These are phyloP conservation scores for Mariannaea elegans DNA, from an alignment of 2,329 filamentous ascomycete genomes.

Conservation along the genomic window DNA sequence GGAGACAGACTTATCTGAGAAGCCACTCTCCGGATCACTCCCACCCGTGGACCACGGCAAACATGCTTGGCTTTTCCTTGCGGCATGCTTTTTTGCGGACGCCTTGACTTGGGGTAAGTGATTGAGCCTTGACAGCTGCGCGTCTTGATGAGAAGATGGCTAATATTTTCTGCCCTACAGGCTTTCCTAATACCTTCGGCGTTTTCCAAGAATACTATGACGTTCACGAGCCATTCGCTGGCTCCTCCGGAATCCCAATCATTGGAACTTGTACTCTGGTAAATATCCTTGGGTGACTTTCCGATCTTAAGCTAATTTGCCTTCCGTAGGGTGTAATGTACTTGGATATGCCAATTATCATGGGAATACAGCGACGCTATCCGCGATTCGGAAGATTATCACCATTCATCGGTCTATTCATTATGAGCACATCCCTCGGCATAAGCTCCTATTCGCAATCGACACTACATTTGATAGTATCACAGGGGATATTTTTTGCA, in stretches of 20 bases:
- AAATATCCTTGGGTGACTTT: background rate
- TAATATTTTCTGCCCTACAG: background rate
- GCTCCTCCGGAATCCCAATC: background rate
- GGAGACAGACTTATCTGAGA: too few species aligned
- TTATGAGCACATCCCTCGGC: background rate
- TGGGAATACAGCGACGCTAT: background rate
- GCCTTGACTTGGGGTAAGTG: conserved; percentile 11
- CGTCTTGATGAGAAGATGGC: background rate
- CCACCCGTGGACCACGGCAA: conserved; percentile 13
- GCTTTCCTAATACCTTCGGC: conserved; percentile 15
- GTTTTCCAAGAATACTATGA: conserved; percentile 20
- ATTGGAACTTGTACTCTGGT: conserved; percentile 9
- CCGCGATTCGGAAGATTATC: background rate
- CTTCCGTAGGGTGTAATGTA: background rate
- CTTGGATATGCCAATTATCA: background rate
- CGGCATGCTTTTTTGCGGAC: conserved; percentile 7
- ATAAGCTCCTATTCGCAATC: conserved; percentile 4
- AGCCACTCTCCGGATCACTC: too few species aligned
- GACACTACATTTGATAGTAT: background rate
- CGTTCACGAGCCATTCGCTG: conserved; percentile 7
- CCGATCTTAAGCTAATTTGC: background rate
- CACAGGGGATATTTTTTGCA: background rate
- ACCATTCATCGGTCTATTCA: background rate
- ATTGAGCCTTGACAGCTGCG: too few species aligned
- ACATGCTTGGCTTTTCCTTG: conserved; percentile 13